Percentiles rank a stretch among this genome's conserved stretches.
phyloP scores from a whole-genome alignment of 208 protist genomes.

The Crithidia brevicula region DNA sequence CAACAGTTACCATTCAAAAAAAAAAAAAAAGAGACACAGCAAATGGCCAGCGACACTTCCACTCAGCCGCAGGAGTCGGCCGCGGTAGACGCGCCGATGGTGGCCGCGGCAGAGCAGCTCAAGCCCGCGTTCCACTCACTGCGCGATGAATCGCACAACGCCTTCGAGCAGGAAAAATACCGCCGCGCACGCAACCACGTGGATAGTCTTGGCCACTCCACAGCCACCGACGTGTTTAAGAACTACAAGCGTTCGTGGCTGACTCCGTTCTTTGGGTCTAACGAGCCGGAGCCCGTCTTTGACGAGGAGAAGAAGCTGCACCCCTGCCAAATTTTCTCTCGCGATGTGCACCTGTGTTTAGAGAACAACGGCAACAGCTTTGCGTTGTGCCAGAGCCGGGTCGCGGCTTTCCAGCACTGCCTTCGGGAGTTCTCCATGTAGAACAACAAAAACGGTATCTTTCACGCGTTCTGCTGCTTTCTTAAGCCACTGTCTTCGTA shows the following conservation, averaged over 20 bases:
- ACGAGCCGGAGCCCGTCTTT: conserved; percentile 54
- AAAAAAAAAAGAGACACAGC: not conserved
- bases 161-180: conserved; percentile 28
- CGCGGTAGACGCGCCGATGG: not conserved
- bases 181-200: conserved; percentile 34
- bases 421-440: conserved; percentile 63
- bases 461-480: not conserved
- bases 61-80: conserved; percentile 8
- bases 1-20: conserved; percentile 2
- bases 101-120: not conserved
- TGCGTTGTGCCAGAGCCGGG: conserved; percentile 65
- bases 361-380: conserved; percentile 65
- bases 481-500: not conserved
- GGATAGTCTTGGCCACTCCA: conserved; percentile 22
- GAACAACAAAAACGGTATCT: too few species aligned
- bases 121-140: not conserved
- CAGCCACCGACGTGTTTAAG: conserved; percentile 40
- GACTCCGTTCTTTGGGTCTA: conserved; percentile 81
- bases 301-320: conserved; percentile 30
- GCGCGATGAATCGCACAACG: conserved; percentile 18
- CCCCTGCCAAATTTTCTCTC: conserved; percentile 69
- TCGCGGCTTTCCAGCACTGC: conserved; percentile 73
- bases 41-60: conserved; percentile 17
- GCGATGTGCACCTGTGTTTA: conserved; percentile 70
- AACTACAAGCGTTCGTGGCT: conserved; percentile 62